A percentile compares a stretch with the other conserved stretches of the same genome.
Conservation (phyloP, 768 basidiomycete species). For the Termitomyces sp. region DNA sequence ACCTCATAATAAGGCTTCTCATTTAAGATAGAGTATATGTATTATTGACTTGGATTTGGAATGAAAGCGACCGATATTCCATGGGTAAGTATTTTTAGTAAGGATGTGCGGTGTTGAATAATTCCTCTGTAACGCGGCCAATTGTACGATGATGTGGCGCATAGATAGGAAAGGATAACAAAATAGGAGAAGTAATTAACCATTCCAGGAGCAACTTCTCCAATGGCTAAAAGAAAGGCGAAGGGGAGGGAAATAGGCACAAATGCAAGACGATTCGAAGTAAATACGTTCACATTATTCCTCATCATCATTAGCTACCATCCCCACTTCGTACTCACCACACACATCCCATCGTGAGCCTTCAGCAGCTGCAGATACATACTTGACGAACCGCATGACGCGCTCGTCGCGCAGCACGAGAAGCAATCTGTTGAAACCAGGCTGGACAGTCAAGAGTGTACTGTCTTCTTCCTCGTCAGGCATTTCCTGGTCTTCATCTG, state of each 20-base stretch:
- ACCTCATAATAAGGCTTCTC: not conserved
- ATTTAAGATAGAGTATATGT: not conserved
- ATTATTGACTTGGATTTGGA: not conserved
- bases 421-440: conserved; percentile 84
- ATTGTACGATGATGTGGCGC: not conserved
- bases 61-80: not conserved
- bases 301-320: conserved; percentile 53
- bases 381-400: conserved; percentile 95
- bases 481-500: conserved; percentile 37
- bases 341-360: conserved; percentile 93
- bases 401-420: conserved; percentile 89
- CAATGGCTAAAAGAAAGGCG: not conserved
- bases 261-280: not conserved
- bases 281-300: conserved; percentile 1
- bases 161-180: not conserved
- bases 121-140: not conserved
- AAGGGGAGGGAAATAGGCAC: not conserved
- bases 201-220: not conserved
- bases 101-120: not conserved
- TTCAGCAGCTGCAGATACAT: conserved; percentile 82
- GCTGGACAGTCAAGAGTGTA: conserved; percentile 81
- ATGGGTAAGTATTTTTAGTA: not conserved
- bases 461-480: conserved; percentile 61
- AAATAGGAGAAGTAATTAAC: not conserved
- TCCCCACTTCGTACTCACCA: conserved; percentile 88